Evolutionary conservation across 192 early-diverging fungal genomes (phyloP).

Genomic region (Dissophora ornata): DNA sequence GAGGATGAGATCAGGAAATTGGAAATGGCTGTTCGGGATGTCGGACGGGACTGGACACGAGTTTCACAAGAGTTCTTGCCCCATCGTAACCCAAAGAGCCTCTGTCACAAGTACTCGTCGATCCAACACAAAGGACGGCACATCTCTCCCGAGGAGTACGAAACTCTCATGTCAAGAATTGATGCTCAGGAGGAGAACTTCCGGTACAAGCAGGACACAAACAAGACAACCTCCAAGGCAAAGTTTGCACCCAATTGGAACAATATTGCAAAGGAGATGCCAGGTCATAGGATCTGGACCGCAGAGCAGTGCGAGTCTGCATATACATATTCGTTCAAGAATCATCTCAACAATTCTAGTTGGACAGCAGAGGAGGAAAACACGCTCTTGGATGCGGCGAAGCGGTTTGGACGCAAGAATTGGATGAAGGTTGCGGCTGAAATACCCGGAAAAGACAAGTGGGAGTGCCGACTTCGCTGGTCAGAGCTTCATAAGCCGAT

Average conservation of each 20-base stretch:
- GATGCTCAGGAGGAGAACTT: constrained; percentile 28
- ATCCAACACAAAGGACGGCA: constrained; percentile 15
- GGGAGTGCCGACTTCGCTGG: constrained; percentile 46
- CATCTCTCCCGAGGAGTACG: constrained; percentile 33
- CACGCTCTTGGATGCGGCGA: background rate
- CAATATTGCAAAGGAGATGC: constrained; percentile 31
- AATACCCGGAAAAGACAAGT: constrained; percentile 16
- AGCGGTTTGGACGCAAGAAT: constrained; percentile 30
- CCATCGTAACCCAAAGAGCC: constrained; percentile 34
- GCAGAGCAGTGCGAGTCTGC: constrained; percentile 25
- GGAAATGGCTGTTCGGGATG: constrained; percentile 30
- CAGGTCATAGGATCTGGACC: constrained; percentile 19
- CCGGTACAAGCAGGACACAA: background rate
- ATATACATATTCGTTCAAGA: constrained; percentile 43
- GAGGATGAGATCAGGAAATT: constrained; percentile 21
- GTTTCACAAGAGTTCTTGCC: constrained; percentile 19
- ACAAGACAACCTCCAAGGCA: background rate
- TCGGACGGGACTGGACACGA: constrained; percentile 27
- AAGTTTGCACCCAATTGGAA: constrained; percentile 30
- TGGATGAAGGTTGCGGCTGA: constrained; percentile 22
- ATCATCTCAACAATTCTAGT: constrained; percentile 11
- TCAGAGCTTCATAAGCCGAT: constrained; percentile 31
- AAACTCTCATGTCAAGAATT: constrained; percentile 23
- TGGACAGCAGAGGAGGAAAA: constrained; percentile 35
- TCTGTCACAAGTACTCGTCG: constrained; percentile 43